phyloP scores from a whole-genome alignment of 768 basidiomycete genomes.

The Megacollybia marginata region DNA sequence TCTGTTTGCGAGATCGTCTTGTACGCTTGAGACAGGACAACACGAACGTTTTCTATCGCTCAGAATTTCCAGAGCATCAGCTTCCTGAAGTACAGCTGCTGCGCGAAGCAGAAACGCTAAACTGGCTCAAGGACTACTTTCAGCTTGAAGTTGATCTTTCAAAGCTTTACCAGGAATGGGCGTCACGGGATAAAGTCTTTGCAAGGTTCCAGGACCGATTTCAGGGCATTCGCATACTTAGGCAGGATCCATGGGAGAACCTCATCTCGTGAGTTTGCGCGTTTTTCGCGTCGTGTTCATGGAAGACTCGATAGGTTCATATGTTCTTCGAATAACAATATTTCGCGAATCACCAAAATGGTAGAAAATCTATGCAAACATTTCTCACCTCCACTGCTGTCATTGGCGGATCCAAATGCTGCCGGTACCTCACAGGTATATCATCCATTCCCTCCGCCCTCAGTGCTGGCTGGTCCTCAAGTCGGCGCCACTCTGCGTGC shows the following conservation, averaged over 20 bases:
- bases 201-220: conserved; percentile 54
- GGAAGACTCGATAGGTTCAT: conserved; percentile 62
- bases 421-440: conserved; percentile 32
- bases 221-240: conserved; percentile 75
- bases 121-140: conserved; percentile 83
- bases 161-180: conserved; percentile 72
- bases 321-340: conserved; percentile 97
- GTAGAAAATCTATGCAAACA: conserved; percentile 74
- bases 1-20: conserved; percentile 77
- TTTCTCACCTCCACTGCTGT: conserved; percentile 66
- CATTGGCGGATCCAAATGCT: conserved; percentile 27
- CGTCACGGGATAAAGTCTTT: conserved; percentile 68
- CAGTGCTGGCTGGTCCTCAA: conserved; percentile 45
- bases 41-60: conserved; percentile 64
- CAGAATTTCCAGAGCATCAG: conserved; percentile 49
- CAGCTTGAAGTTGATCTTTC: conserved; percentile 73
- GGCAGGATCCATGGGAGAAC: conserved; percentile 96
- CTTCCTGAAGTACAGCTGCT: conserved; percentile 24
- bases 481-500: conserved; percentile 62
- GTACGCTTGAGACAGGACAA: conserved; percentile 73
- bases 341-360: conserved; percentile 90
- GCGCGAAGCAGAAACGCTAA: conserved; percentile 57
- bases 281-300: background rate
- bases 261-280: conserved; percentile 70
- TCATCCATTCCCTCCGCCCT: conserved; percentile 82